Percentiles rank a stretch among this genome's conserved stretches.
Evolutionary conservation across 768 basidiomycete species (phyloP).

Genomic region (Podaxis sp.): DNA sequence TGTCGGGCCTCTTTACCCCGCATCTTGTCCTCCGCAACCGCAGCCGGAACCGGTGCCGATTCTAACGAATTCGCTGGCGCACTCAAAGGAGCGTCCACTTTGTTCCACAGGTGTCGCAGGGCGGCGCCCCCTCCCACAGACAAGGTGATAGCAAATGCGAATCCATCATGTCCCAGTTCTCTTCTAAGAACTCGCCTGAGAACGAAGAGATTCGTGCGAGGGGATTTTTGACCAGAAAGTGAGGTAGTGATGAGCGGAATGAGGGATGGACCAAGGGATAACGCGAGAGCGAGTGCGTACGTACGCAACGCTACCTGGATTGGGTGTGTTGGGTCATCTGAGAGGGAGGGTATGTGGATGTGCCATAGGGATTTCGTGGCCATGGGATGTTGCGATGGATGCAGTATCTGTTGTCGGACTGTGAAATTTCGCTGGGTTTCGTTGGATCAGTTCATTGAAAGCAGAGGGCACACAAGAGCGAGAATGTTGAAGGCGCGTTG

Average conservation of each 20-base stretch:
- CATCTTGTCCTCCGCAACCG: not conserved
- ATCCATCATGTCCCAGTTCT: slow-evolving; percentile 58
- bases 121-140: slow-evolving; percentile 62
- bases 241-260: slow-evolving; percentile 41
- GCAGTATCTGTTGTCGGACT: not conserved
- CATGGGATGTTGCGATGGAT: not conserved
- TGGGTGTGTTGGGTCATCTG: slow-evolving; percentile 44
- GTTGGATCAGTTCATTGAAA: not conserved
- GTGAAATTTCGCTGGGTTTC: not conserved
- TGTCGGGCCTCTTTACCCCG: not conserved
- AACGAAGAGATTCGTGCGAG: slow-evolving; percentile 19
- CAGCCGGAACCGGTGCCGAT: not conserved
- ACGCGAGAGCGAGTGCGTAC: slow-evolving; percentile 58
- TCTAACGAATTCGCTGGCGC: not conserved
- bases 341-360: slow-evolving; percentile 20
- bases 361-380: slow-evolving; percentile 13
- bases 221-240: slow-evolving; percentile 15
- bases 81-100: not conserved
- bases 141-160: slow-evolving; percentile 64
- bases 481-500: not conserved
- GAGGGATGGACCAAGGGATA: slow-evolving; percentile 64
- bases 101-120: slow-evolving; percentile 42
- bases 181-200: slow-evolving; percentile 40
- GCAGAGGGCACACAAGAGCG: no score
- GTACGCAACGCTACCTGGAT: slow-evolving; percentile 59